Evolutionary conservation across 768 basidiomycete genomes (phyloP), one percentile per base, ranked within the genome.

Genomic region (Peribolospora kevripleyi): DNA sequence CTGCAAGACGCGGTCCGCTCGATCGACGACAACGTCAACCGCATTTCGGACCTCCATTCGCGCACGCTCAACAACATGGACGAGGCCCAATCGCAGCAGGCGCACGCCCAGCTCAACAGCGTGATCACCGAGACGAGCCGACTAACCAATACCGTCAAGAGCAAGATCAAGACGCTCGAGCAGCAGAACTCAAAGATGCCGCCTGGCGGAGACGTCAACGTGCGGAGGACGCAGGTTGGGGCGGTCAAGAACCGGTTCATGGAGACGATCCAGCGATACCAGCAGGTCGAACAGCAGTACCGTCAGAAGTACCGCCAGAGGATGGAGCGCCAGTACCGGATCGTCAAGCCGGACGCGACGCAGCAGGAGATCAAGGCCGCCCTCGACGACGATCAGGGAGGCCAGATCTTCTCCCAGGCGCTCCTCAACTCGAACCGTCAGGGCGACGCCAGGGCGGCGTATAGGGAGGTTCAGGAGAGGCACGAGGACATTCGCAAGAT

Each of bases 401-500:
- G 43, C 43, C 43, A 45, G 43, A 45, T 45, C 43, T 45, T 45
- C 43, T 45, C 43, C 13, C 43, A 45, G 13, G 43, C 43, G 84
- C 71, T 88, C 48, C 74, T 80, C 46, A 72, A 72, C 39, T 82
- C 83, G n/a, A 78, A 76, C 52, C 76, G 78, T n/a, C 85, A 84
- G 66, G 83, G 79, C 41, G 81, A 84, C 60, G 79, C 84, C 11
- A 73, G 84, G 50, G 74, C 75, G 48, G 87, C 83, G 0, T 85
- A 81, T 66, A 74, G 77, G 51, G 88, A 93, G 68, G 86, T 88
- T 0, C 88, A 90, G 65, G 78, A 82, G 56, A 75, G 88, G 42
- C 85, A 90, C 64, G 74, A 80, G 62, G 86, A 93, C 57, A 76
- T 95, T 60, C 74, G 75, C 60, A 77, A 75, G 65, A 85, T 91